Evolutionary conservation across 768 basidiomycete genomes (phyloP), one percentile per base, ranked within the genome.

Genomic region (Lyophyllum semitale): DNA sequence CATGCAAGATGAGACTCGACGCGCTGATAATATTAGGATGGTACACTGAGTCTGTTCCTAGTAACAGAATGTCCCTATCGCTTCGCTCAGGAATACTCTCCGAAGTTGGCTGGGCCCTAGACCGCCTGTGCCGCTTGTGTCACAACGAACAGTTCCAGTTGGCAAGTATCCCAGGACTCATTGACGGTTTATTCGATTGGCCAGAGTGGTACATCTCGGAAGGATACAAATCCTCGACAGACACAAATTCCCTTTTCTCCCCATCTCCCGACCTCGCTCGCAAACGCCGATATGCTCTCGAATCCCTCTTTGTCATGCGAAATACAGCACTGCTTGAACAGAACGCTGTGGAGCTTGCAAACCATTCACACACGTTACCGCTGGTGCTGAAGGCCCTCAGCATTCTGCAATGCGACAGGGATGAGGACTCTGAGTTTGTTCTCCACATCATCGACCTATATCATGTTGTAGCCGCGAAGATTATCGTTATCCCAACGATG

Each of bases 21-120:
- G 35, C 43, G 43, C 54, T 59, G 47, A 61, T 38, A 40, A 58
- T 57, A 46, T 30, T 53, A 91, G 91, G 89, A 62, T 93, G 91
- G 85, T 95, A 93, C 64, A 90, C 92, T n/a, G 91, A 94, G 61
- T 76, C 81, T 1, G 79, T 83, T 2, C 77, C 89, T 0, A 87
- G 76, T 66, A 98, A 98, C 68, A 83, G 95, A 38, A 93, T 98
- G 84, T 77, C 93, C n/a, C 84, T 99, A 15, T 88, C 95, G 2
- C 73, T 98, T 38, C 83, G 86, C 23, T 98, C 93, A 13, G 89
- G 86, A 4, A 88, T 98, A 44, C 79, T 85, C 50, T 71, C 82
- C 8, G 96, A 98, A 65, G 80, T 95, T 53, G 84, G 85, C 53
- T 98, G 93, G 91, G 91, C 95, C 18, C 81, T 99, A 35, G 89